These are phyloP conservation scores for Warburgia ugandensis DNA, from an alignment of 164 flowering plant genomes.

Conservation along the genomic window DNA sequence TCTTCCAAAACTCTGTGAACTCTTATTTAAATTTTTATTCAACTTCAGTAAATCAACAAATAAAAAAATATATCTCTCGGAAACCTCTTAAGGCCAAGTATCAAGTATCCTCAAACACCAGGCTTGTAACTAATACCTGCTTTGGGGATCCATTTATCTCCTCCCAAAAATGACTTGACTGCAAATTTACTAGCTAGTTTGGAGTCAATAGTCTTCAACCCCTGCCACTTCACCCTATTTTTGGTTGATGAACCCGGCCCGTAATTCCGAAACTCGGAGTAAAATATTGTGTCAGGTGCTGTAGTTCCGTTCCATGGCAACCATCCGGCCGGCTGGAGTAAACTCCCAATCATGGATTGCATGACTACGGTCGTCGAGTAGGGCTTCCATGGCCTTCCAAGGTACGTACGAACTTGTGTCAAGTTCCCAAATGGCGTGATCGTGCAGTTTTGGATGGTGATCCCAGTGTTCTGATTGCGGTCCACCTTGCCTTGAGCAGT, in stretches of 20 bases:
- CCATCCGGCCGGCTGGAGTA: slow-evolving; percentile 5
- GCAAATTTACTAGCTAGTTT: slow-evolving; percentile 1
- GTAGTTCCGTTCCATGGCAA: slow-evolving; percentile 6
- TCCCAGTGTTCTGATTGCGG: slow-evolving; percentile 8
- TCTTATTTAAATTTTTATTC: too few relatives aligned
- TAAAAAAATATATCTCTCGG: too few relatives aligned
- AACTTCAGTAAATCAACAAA: too few relatives aligned
- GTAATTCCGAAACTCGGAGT: slow-evolving; percentile 2
- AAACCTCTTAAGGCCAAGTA: too few relatives aligned
- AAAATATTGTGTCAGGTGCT: slow-evolving; percentile 5
- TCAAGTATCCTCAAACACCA: background rate
- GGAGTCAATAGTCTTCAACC: background rate
- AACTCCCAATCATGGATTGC: slow-evolving; percentile 1
- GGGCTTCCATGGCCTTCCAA: slow-evolving; percentile 9
- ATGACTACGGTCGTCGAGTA: slow-evolving; percentile 6
- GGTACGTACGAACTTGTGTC: background rate
- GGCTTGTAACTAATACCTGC: slow-evolving; percentile 1
- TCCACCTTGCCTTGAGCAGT: slow-evolving; percentile 7
- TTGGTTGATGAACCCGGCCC: slow-evolving; percentile 7
- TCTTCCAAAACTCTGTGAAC: too few relatives aligned
- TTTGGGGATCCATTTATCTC: background rate
- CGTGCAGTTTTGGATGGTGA: slow-evolving; percentile 2
- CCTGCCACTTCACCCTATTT: slow-evolving; percentile 8
- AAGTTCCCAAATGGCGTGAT: background rate
- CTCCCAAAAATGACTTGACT: slow-evolving; percentile 1